Conservation (phyloP, 2,329 filamentous ascomycete species). For the Cylindrodendrum hubeiense region DNA sequence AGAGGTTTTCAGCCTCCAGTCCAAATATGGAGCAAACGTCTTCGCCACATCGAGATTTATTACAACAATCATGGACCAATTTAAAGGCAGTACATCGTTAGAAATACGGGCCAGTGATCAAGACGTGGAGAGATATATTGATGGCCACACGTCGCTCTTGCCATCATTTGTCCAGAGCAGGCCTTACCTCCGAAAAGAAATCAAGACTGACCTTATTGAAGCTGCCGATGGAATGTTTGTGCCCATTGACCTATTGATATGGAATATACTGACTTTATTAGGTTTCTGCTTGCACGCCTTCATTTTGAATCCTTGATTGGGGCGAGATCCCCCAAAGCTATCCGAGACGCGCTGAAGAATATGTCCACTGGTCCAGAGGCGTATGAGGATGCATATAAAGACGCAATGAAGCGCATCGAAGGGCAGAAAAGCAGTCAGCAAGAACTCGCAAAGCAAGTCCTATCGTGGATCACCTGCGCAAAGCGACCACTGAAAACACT, state of each 20-base stretch:
- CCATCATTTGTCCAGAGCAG: neutral
- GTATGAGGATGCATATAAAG: slow-evolving; percentile 55
- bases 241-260: too few species aligned
- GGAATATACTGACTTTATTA: neutral
- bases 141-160: neutral
- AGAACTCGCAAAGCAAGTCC: slow-evolving; percentile 52
- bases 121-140: slow-evolving; percentile 9
- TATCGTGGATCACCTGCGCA: slow-evolving; percentile 56
- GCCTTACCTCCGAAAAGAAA: slow-evolving; percentile 12
- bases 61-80: neutral
- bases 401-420: slow-evolving; percentile 57
- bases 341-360: slow-evolving; percentile 47
- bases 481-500: slow-evolving; percentile 45
- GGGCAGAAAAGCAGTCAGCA: slow-evolving; percentile 47
- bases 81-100: neutral
- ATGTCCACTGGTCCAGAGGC: slow-evolving; percentile 46
- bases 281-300: slow-evolving; percentile 2
- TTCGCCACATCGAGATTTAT: neutral
- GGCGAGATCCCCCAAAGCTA: slow-evolving; percentile 42
- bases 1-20: neutral
- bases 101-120: slow-evolving; percentile 2
- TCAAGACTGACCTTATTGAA: slow-evolving; percentile 1
- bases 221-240: slow-evolving; percentile 17
- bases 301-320: neutral
- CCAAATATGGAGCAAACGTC: neutral